Evolutionary conservation across 805 yeast genomes (phyloP), one percentile per base, ranked within the genome.

Genomic region (Cyberlindnera veronae): DNA sequence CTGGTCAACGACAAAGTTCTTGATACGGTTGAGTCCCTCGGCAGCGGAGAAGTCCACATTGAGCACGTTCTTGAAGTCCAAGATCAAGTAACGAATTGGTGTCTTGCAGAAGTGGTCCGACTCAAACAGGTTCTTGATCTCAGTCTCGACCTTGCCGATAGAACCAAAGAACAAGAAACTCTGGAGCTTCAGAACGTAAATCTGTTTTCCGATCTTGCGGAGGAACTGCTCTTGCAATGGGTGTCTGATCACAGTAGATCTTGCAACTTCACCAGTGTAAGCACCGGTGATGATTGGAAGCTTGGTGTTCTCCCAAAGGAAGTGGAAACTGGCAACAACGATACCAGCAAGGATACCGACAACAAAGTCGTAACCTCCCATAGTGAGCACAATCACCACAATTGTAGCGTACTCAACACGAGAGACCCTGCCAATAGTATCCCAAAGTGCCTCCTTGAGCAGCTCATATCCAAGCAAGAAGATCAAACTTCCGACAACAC

Each of bases 311-410:
- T 86, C 95, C 34, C 90, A 83, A n/a, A 93, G 87, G 66, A 90
- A 93, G n/a, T 93, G 84, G 54, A 91, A 74, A 60, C 96, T 90
- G 0, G 99, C 98, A 40, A 93, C 70, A 26, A 93, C 67, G 19
- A 91, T 84, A 35, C 99, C 99, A 15, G 83, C 90, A 41, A 91
- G 66, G 22, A 93, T 87, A 43, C 99, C 99, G 49, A 80, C 75
- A 9, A 93, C 98, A 60, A 93, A 93, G 64, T 93, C 99, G 74
- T 87, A 83, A 2, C 84, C 81, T 3, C 98, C 98, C 98, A 93
- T 93, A 0, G 90, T 82, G 22, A 88, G 64, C n/a, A 95, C 95
- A 51, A 93, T 93, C 7, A 83, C 79, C 9, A 84, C 61, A 43
- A 93, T 83, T 3, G 99, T 93, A 23, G 76, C 51, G 59, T 93